Percentiles rank a stretch among this genome's conserved stretches.
phyloP scores from a whole-genome alignment of 1,284 basidiomycete genomes.

The Mycena citricolor region DNA sequence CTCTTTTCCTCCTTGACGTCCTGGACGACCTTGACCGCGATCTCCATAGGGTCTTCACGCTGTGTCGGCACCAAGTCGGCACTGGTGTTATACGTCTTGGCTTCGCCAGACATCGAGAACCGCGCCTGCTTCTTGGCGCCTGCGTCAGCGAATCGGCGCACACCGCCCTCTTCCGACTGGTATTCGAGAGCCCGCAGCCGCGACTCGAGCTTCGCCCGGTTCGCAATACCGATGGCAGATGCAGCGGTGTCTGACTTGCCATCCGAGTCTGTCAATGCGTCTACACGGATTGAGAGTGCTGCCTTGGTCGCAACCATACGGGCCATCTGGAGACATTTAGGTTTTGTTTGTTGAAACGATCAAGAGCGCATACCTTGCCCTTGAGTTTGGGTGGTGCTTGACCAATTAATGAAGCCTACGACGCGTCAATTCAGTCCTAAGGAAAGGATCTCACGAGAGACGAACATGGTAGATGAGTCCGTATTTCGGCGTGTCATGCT shows the following conservation, averaged over 20 bases:
- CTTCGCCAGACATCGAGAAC: slow-evolving; percentile 77
- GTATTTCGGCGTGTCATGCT: slow-evolving; percentile 98
- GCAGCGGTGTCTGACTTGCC: slow-evolving; percentile 83
- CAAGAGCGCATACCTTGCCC: slow-evolving; percentile 69
- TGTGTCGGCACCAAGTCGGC: slow-evolving; percentile 85
- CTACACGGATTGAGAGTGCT: slow-evolving; percentile 93
- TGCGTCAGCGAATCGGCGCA: slow-evolving; percentile 61
- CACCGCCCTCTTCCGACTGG: slow-evolving; percentile 68
- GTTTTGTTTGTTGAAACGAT: slow-evolving; percentile 10
- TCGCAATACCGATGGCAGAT: slow-evolving; percentile 87
- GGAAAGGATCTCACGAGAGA: slow-evolving; percentile 18
- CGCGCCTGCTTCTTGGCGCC: slow-evolving; percentile 70
- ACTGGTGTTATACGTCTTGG: slow-evolving; percentile 79
- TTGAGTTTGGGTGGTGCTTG: slow-evolving; percentile 98
- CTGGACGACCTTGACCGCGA: slow-evolving; percentile 62
- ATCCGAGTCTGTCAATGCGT: slow-evolving; percentile 91
- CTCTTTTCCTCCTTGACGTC: slow-evolving; percentile 80
- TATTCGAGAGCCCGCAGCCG: slow-evolving; percentile 88
- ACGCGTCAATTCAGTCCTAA: slow-evolving; percentile 7
- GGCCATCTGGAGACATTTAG: too few relatives aligned
- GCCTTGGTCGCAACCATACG: slow-evolving; percentile 99
- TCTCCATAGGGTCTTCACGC: slow-evolving; percentile 65
- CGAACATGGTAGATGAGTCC: slow-evolving; percentile 93
- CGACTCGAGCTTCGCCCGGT: slow-evolving; percentile 93
- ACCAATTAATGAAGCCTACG: slow-evolving; percentile 88